These are phyloP conservation scores for Stygiomarasmius scandens DNA, from an alignment of 1,284 basidiomycete species.

Conservation along the genomic window DNA sequence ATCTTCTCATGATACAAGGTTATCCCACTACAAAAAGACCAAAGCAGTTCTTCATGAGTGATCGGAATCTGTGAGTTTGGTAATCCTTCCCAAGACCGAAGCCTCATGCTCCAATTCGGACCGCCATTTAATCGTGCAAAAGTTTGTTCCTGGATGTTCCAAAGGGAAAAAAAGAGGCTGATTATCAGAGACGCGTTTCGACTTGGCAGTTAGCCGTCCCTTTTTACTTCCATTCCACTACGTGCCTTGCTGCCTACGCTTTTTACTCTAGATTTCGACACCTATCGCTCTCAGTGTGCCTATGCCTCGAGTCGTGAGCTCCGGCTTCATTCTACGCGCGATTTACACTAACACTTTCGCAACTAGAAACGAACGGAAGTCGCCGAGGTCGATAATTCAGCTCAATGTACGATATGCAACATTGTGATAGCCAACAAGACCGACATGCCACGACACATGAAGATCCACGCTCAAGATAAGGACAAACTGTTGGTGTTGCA, in stretches of 20 bases:
- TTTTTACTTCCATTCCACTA: no score
- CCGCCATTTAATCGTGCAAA: not conserved
- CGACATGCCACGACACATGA: conserved; percentile 27
- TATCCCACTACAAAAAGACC: no score
- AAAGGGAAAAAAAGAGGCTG: not conserved
- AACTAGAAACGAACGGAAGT: conserved; percentile 8
- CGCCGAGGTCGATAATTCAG: conserved; percentile 10
- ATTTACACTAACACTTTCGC: not conserved
- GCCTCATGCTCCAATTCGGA: not conserved
- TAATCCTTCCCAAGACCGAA: not conserved
- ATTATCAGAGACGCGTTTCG: not conserved
- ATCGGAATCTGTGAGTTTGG: no score
- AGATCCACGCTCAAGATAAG: conserved; percentile 20
- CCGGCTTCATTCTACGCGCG: not conserved
- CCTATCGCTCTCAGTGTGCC: no score
- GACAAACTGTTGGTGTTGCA: conserved; percentile 14
- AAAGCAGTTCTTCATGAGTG: no score
- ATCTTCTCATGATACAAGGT: no score
- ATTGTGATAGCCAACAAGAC: conserved; percentile 19
- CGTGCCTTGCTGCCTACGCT: no score
- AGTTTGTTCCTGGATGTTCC: not conserved
- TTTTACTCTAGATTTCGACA: no score
- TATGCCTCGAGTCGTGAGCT: not conserved
- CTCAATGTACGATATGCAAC: conserved; percentile 18
- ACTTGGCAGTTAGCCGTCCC: no score